Evolutionary conservation across 179 eudicot genomes (phyloP).

Genomic region (Amaranthus tricolor): DNA sequence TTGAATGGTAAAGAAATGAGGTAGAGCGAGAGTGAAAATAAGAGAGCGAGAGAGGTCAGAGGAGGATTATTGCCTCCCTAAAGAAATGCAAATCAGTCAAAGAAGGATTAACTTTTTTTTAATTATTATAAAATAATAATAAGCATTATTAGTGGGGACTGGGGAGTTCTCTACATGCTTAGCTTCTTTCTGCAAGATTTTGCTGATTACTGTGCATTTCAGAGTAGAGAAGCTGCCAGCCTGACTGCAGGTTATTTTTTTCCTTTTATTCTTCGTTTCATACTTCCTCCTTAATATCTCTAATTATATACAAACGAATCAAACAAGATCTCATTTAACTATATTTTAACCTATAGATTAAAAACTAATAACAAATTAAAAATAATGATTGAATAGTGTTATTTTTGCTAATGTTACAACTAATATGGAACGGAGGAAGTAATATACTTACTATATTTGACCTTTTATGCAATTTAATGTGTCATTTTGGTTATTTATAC

Average conservation of each 20-base stretch:
- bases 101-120: neutral
- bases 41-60: slow-evolving; percentile 17
- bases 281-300: too few species aligned
- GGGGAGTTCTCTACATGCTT: neutral
- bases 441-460: too few species aligned
- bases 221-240: slow-evolving; percentile 29
- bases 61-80: slow-evolving; percentile 30
- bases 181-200: slow-evolving; percentile 24
- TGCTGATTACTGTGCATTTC: slow-evolving; percentile 31
- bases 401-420: too few species aligned
- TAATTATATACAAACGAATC: too few species aligned
- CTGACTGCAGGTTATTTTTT: slow-evolving; percentile 12
- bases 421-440: too few species aligned
- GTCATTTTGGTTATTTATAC: too few species aligned
- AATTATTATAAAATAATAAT: neutral
- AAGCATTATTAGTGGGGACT: too few species aligned
- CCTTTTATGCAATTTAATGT: too few species aligned
- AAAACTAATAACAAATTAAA: too few species aligned
- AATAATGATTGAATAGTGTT: too few species aligned
- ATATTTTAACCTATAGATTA: too few species aligned
- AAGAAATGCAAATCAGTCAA: slow-evolving; percentile 40
- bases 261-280: neutral
- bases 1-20: neutral
- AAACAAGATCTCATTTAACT: too few species aligned
- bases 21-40: slow-evolving; percentile 1